Evolutionary conservation across 805 yeast genomes (phyloP), one percentile per base, ranked within the genome.

Genomic region (Henningerozyma blattae): DNA sequence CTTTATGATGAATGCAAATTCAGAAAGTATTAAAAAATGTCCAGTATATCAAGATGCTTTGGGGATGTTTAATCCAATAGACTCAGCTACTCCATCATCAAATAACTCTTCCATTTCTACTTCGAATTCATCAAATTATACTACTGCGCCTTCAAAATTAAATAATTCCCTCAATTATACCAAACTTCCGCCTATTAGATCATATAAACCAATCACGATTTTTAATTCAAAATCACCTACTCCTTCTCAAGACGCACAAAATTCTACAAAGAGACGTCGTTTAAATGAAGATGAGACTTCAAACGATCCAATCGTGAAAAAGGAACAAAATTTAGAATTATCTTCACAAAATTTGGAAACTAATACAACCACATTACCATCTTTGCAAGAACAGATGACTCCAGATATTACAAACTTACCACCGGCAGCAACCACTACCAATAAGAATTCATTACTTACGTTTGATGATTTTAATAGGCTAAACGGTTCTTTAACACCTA

Each of bases 31-130:
- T 6, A 46, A 53, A 26, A 52, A 54, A 38, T 57, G 62, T 36
- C 62, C 62, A 3, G 61, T 57, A 13, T 57, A 53, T 34, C 62
- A 57, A 40, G 62, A 57, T 42, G 56, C 59, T 2, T 34, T 57
- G 22, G 61, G 59, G 13, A 52, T 53, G 32, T 38, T 47, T 15
- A 43, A 46, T 4, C 50, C 56, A 18, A 42, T 41, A 27, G 18
- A 38, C 3, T 35, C 35, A 7, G 29, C 32, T 18, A 19, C 34
- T 18, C 36, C 27, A 9, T 32, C 31, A 32, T 32, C 24, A 19
- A 32, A n/a, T 18, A 20, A 28, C 5, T 5, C 32, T 12, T 24
- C 37, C 16, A 32, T 32, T 20, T 5, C 16, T 4, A 13, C 7
- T 15, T 38, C 28, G 20, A 34, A 22, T 28, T 25, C 28, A 14